phyloP scores from a whole-genome alignment of 2,329 filamentous ascomycete genomes.

The Calycina herbarum region DNA sequence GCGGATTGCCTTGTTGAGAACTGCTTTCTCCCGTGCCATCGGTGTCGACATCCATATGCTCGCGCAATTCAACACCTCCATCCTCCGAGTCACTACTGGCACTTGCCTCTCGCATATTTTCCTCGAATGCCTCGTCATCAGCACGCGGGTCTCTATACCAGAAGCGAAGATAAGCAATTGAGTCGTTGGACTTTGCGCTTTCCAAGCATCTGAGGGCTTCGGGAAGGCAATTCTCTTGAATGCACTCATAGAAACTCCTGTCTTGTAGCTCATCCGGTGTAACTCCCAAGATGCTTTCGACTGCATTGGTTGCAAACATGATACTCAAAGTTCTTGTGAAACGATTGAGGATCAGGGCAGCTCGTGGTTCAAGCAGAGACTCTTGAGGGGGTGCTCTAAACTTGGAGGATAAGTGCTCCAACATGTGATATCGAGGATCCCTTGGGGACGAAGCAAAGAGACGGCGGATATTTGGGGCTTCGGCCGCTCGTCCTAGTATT shows the following conservation, averaged over 20 bases:
- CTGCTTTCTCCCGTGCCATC: constrained; percentile 12
- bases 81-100: constrained; percentile 45
- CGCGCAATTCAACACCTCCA: constrained; percentile 44
- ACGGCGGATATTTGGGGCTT: constrained; percentile 75
- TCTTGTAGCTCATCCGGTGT: constrained; percentile 67
- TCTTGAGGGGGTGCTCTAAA: constrained; percentile 63
- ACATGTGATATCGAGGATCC: constrained; percentile 87
- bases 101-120: constrained; percentile 43
- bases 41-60: constrained; percentile 43
- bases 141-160: constrained; percentile 75
- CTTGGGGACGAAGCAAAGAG: constrained; percentile 79
- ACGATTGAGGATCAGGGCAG: constrained; percentile 81
- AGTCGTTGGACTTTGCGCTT: constrained; percentile 85
- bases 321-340: constrained; percentile 81
- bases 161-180: constrained; percentile 85
- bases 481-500: constrained; percentile 66
- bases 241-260: constrained; percentile 85
- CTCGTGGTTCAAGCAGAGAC: constrained; percentile 73
- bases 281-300: constrained; percentile 74
- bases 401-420: constrained; percentile 80
- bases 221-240: constrained; percentile 72
- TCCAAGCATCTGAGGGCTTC: constrained; percentile 80
- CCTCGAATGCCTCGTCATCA: constrained; percentile 50
- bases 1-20: background rate
- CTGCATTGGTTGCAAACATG: constrained; percentile 81